Percentiles rank a stretch among this genome's conserved stretches.
Evolutionary conservation across 345 rosid genomes (phyloP).

Genomic region (Eucalyptus pauciflora): DNA sequence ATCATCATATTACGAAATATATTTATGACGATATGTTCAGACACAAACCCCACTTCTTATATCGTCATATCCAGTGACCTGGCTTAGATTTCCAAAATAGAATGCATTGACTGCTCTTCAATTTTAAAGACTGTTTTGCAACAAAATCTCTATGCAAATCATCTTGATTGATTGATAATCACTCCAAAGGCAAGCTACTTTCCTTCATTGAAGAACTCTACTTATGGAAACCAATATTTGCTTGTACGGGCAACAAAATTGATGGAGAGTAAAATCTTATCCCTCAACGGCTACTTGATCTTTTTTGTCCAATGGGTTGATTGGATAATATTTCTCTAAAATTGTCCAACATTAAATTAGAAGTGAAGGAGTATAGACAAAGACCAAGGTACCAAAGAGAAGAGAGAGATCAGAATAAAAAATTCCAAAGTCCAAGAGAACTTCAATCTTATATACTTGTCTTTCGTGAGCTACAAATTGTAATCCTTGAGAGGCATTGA

Average conservation of each 20-base stretch:
- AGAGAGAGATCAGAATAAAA: too few species aligned
- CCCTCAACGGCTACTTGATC: not conserved
- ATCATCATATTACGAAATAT: not conserved
- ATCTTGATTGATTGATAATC: not conserved
- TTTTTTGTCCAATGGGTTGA: not conserved
- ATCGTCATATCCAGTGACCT: not conserved
- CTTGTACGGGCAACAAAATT: not conserved
- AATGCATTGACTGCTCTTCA: not conserved
- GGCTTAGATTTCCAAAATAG: not conserved
- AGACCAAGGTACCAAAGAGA: not conserved
- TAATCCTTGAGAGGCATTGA: too few species aligned
- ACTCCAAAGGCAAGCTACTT: not conserved
- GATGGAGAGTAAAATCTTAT: too few species aligned
- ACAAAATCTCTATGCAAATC: not conserved
- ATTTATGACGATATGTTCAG: not conserved
- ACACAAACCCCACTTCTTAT: not conserved
- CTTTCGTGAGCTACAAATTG: not conserved
- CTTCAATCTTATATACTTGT: not conserved
- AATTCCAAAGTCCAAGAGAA: not conserved
- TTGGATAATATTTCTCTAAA: not conserved
- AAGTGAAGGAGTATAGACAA: not conserved
- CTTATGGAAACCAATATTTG: not conserved
- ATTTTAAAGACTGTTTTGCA: too few species aligned
- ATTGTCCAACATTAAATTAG: too few species aligned
- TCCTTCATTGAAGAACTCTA: not conserved